Evolutionary conservation across 2,329 filamentous ascomycete species (phyloP), one percentile per base, ranked within the genome.

Genomic region (Aureobasidium lini): DNA sequence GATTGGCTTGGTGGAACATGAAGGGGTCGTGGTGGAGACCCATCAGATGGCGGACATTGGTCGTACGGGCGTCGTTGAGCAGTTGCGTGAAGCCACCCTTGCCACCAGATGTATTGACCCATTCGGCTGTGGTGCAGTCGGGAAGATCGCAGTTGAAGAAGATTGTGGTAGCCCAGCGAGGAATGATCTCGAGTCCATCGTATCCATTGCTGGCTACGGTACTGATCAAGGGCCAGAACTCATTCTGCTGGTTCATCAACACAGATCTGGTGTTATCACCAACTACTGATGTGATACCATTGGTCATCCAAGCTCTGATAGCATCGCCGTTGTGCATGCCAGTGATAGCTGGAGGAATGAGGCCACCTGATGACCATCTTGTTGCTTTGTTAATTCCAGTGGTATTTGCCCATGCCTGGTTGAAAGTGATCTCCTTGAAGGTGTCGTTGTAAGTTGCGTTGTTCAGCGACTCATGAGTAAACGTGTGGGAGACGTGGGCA

Each of bases 1-100:
- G 63, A 66, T 86, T 86, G 60, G 82, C 81, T 71, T 86, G 83
- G 69, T 86, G 84, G 75, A 86, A 84, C 82, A 84, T 84, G 73
- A 79, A 84, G 31, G 76, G 72, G 52, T 83, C 82, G 63, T 77
- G 79, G 62, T 79, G 77, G 6, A 86, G 74, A 11, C 76, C 78
- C 39, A 85, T 75, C 23, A 85, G 71, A 65, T 85, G 79, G 36
- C 81, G 77, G 34, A 80, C 78, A 52, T 82, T 84, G 48, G 80
- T 81, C 4, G 72, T 68, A 53, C 76, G 76, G 54, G 83, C 81
- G 40, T 77, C 71, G 3, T 70, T 69, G 7, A 86, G 71, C 5
- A 86, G 75, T 64, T 78, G 72, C 4, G 73, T 69, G 64, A 84
- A 84, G 44, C 71, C 74, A 4, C 83, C 82, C n/a, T 69, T 72